These are phyloP conservation scores for Suhomyces sp. DNA, from an alignment of 805 yeast species.

Conservation along the genomic window DNA sequence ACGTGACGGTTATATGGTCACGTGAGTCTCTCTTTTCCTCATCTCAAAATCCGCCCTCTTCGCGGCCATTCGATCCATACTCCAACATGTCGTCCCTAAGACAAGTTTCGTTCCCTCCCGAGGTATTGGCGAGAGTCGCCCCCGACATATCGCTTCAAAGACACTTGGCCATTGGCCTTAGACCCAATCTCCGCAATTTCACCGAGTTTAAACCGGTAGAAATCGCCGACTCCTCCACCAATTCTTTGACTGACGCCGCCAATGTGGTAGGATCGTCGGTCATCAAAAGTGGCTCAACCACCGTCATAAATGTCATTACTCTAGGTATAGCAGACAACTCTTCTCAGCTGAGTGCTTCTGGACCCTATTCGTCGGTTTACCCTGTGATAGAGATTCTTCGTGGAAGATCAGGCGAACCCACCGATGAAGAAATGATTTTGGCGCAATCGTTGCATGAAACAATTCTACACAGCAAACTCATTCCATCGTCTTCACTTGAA, in stretches of 20 bases:
- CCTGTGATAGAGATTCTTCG: constrained; percentile 76
- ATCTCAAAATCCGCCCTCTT: background rate
- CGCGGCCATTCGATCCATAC: background rate
- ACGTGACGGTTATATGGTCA: background rate
- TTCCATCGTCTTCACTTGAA: constrained; percentile 34
- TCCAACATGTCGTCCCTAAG: background rate
- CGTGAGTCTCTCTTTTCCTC: background rate
- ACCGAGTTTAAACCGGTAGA: constrained; percentile 66
- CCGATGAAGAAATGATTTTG: constrained; percentile 78
- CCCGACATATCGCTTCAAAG: constrained; percentile 82
- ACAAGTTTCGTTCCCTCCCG: constrained; percentile 62
- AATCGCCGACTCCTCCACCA: constrained; percentile 36
- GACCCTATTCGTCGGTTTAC: constrained; percentile 43
- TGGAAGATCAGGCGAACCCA: constrained; percentile 77
- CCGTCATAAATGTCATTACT: constrained; percentile 67
- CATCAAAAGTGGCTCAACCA: constrained; percentile 66
- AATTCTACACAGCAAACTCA: constrained; percentile 53
- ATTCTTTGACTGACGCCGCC: constrained; percentile 24
- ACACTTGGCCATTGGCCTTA: constrained; percentile 67
- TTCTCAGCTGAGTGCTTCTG: constrained; percentile 25
- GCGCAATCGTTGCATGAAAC: constrained; percentile 65
- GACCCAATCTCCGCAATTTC: constrained; percentile 71
- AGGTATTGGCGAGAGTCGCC: constrained; percentile 76
- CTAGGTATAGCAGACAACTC: constrained; percentile 62
- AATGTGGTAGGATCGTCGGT: constrained; percentile 62